These are phyloP conservation scores for Lagenidium sp. DNA, from an alignment of 352 stramenopile genomes.

Conservation along the genomic window DNA sequence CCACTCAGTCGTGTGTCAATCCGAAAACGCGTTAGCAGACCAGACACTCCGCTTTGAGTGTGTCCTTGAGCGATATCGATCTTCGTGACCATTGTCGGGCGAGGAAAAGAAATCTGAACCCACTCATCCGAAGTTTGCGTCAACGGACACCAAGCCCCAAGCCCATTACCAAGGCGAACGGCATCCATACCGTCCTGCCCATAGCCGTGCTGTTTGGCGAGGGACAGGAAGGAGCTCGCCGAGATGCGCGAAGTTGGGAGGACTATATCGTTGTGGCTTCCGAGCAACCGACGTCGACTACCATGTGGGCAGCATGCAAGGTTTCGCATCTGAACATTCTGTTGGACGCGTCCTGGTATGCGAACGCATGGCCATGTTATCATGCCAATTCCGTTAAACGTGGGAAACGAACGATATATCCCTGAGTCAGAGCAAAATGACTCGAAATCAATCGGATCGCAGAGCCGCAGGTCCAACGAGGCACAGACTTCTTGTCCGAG, in stretches of 20 bases:
- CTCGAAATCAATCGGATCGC: constrained; percentile 28
- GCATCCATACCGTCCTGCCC: constrained; percentile 22
- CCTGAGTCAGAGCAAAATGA: constrained; percentile 20
- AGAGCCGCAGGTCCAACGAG: constrained; percentile 21
- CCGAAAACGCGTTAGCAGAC: constrained; percentile 6
- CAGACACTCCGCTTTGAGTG: constrained; percentile 7
- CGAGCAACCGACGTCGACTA: constrained; percentile 4
- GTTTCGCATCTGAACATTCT: constrained; percentile 16
- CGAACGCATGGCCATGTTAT: constrained; percentile 4
- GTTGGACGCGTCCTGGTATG: background rate
- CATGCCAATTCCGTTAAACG: background rate
- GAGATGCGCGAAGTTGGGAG: constrained; percentile 7
- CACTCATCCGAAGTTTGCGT: constrained; percentile 19
- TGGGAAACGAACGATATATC: background rate
- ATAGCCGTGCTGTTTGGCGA: constrained; percentile 30
- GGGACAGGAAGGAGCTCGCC: constrained; percentile 21
- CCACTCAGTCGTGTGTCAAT: constrained; percentile 2
- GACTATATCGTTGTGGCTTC: constrained; percentile 2
- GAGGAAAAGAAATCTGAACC: constrained; percentile 32
- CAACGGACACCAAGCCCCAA: constrained; percentile 29
- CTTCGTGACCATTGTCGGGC: constrained; percentile 27
- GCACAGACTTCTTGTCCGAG: constrained; percentile 12
- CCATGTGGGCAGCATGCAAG: constrained; percentile 27
- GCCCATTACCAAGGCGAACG: constrained; percentile 12
- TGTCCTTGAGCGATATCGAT: constrained; percentile 16